Base-by-base conservation (phyloP, 2,329 filamentous ascomycete species). In the Monilinia vaccinii-corymbosi region DNA sequence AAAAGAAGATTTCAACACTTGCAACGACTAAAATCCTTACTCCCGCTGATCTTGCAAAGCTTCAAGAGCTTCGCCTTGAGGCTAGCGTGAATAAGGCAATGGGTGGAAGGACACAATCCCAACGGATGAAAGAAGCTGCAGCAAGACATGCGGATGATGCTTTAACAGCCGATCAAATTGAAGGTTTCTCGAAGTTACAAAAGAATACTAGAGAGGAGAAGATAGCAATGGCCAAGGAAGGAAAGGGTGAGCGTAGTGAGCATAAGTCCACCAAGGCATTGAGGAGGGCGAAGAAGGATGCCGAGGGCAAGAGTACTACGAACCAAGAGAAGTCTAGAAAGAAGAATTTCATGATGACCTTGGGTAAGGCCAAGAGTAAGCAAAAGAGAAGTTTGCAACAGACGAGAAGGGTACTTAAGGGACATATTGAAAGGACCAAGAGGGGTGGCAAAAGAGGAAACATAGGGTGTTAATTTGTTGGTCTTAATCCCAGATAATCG, bases 261-360 rank as follows among this genome's bases (percentile, higher is more conserved):
- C 91, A 96, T 77, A 91, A 93, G 78, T 89, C 85, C 64, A 94
- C 89, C 58, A 86, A 90, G 65, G 91, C 91, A 18, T 86, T 89
- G 71, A 81, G 89, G 69, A 90, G 91, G 79, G 85, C 90, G 73
- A 90, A 92, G 80, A 96, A 96, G 82, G 84, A 87, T 69, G 81
- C 85, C 2, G 84, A 91, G 75, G 94, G 94, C 70, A 97, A 97
- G 85, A 96, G 89, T 73, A 92, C 91, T 42, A 97, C 93, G 66
- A 99, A 99, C 76, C 89, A 89, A 77, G 94, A 99, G 79, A 99
- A 99, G 83, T 85, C 89, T 46, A 81, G 93, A 67, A 91, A 90
- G 81, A 99, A 99, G 88, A 99, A 99, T 75, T 96, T 99, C 76
- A 73, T 99, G 69, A 99, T 99, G 94, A 97, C 93, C 44, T 76